Base-by-base conservation (phyloP, 2,329 filamentous ascomycete genomes). In the Cercospora sp. region DNA sequence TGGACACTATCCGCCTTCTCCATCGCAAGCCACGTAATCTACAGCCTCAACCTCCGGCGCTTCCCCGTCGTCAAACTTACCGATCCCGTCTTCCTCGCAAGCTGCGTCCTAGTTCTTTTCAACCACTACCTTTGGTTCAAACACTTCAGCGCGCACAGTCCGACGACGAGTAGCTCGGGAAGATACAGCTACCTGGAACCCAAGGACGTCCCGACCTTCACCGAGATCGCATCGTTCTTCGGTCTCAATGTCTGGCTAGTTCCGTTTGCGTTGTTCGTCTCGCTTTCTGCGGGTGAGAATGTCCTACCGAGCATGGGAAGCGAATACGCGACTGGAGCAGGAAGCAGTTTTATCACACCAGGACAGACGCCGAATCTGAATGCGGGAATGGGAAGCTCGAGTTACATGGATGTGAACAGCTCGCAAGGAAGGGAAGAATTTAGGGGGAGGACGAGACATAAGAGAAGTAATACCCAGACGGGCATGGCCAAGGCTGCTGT, bases 61-160 rank as follows among this genome's bases (percentile, higher is more conserved):
- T 91, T 91, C 73, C 89, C 89, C 1, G 85, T 93, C 66, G 95
- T 99, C 70, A 94, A 92, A 81, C 83, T 98, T 30, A 89, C 90
- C 0, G 93, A 97, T 76, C 94, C 94, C 1, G 80, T 97, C 9
- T 98, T 99, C 79, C 76, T 98, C 18, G 77, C 89, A 0, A 97
- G 93, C 0, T 97, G 94, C 76, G 89, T 88, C 2, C 86, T 98
- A 37, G 95, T 99, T 10, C 84, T 97, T 1, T 75, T 91, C 40
- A 97, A 99, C 80, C 95, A 99, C 80, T 97, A 93, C 81, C 84
- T 97, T 61, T 99, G 95, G 94, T 98, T 99, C 85, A 88, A 88
- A 66, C 90, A 98, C 81, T 99, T 99, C 80, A 94, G 81, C 85
- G 65, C 84, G 86, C 13, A 59, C 32, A 21, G 28, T 12, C 80